These are phyloP conservation scores for Quercus glauca DNA, from an alignment of 306 rosid species.

Conservation along the genomic window DNA sequence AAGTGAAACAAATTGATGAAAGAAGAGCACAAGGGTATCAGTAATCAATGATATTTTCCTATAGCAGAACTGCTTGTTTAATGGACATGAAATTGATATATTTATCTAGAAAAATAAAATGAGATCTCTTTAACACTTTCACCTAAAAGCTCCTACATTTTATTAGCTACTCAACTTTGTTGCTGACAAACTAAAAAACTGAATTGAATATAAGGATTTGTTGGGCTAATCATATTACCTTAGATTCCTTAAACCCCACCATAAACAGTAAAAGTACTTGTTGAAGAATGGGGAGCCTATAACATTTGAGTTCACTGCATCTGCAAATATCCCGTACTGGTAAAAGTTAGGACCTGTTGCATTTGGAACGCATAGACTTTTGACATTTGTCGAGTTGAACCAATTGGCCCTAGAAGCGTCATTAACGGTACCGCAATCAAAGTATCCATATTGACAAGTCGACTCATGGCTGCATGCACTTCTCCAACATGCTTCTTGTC, in stretches of 20 bases:
- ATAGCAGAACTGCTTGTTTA: too few relatives aligned
- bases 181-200: too few relatives aligned
- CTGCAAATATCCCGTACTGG: slow-evolving; percentile 76
- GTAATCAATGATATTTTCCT: too few relatives aligned
- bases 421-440: slow-evolving; percentile 51
- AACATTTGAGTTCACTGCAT: slow-evolving; percentile 62
- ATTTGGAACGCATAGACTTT: slow-evolving; percentile 53
- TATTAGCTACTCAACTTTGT: too few relatives aligned
- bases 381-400: slow-evolving; percentile 57
- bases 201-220: too few relatives aligned
- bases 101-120: too few relatives aligned
- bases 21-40: too few relatives aligned
- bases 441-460: slow-evolving; percentile 48
- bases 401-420: slow-evolving; percentile 47
- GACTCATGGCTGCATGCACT: slow-evolving; percentile 36
- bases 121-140: too few relatives aligned
- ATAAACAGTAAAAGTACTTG: slow-evolving; percentile 70
- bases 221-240: slow-evolving; percentile 37
- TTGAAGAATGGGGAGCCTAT: slow-evolving; percentile 66
- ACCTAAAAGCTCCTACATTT: too few relatives aligned
- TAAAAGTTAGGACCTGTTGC: slow-evolving; percentile 24
- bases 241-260: slow-evolving; percentile 75
- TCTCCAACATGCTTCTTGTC: slow-evolving; percentile 49
- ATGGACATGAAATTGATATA: too few relatives aligned
- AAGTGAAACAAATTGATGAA: not conserved